A percentile compares a stretch with the other conserved stretches of the same genome.
These are phyloP conservation scores for Chionographis japonica DNA, from an alignment of 106 monocot genomes.

Conservation along the genomic window DNA sequence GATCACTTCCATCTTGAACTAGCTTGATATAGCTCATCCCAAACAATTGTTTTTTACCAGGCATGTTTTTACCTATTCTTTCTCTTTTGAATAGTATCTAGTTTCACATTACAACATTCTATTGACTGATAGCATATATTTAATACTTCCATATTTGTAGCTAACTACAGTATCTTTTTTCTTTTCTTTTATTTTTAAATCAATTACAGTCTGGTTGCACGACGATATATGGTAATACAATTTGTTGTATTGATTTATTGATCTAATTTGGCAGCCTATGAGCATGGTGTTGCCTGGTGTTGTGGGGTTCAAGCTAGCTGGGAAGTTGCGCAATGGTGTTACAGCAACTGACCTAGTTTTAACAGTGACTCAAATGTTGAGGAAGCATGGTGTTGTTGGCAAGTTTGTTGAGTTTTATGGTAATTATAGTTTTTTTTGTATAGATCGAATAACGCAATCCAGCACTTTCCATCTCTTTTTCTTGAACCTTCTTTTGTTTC, in stretches of 20 bases:
- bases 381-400: conserved; percentile 94
- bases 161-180: neutral
- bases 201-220: no score
- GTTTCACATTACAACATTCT: no score
- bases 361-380: conserved; percentile 82
- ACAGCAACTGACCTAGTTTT: conserved; percentile 92
- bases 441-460: neutral
- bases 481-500: neutral
- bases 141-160: no score
- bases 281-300: conserved; percentile 94
- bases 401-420: conserved; percentile 98
- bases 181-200: neutral
- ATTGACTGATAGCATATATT: no score
- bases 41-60: no score
- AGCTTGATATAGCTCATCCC: no score
- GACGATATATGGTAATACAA: no score
- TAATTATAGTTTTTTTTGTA: conserved; percentile 11
- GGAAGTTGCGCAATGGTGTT: conserved; percentile 71
- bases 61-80: no score
- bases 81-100: no score
- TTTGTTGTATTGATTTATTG: no score
- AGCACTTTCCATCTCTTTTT: neutral
- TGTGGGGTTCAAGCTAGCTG: conserved; percentile 75
- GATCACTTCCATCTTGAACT: no score
- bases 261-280: conserved; percentile 57